Evolutionary conservation across 257 asterid species (phyloP).

Genomic region (Solanum ossicruentum): DNA sequence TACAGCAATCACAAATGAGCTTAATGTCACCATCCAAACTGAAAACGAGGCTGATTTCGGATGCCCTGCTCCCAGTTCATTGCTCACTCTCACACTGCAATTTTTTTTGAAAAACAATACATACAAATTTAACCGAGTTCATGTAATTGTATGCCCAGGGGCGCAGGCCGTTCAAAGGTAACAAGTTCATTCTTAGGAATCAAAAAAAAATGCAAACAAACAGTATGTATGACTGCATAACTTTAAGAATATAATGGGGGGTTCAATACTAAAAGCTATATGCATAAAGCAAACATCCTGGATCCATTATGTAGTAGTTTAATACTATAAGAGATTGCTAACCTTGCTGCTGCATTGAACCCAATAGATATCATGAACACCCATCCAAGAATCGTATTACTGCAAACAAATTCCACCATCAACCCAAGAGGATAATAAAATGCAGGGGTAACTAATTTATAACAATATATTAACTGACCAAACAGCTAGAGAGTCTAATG

Average conservation of each 20-base stretch:
- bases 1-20: slow-evolving; percentile 7
- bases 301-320: not conserved
- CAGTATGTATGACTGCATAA: not conserved
- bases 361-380: slow-evolving; percentile 21
- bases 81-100: slow-evolving; percentile 27
- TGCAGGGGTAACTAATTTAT: not conserved
- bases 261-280: not conserved
- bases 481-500: slow-evolving; percentile 16
- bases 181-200: not conserved
- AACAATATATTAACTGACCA: slow-evolving; percentile 8
- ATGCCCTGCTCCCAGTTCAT: slow-evolving; percentile 31
- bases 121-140: not conserved
- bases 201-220: not conserved
- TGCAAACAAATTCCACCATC: slow-evolving; percentile 1
- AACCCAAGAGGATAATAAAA: not conserved
- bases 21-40: slow-evolving; percentile 11
- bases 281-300: not conserved
- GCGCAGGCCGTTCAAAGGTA: not conserved
- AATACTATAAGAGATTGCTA: not conserved
- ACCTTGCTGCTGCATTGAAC: slow-evolving; percentile 34
- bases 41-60: slow-evolving; percentile 23
- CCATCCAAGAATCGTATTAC: slow-evolving; percentile 17
- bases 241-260: not conserved
- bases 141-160: not conserved
- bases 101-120: not conserved